phyloP scores from a whole-genome alignment of 23 red algal genomes.

The Cyanidiococcus yangmingshanensis region DNA sequence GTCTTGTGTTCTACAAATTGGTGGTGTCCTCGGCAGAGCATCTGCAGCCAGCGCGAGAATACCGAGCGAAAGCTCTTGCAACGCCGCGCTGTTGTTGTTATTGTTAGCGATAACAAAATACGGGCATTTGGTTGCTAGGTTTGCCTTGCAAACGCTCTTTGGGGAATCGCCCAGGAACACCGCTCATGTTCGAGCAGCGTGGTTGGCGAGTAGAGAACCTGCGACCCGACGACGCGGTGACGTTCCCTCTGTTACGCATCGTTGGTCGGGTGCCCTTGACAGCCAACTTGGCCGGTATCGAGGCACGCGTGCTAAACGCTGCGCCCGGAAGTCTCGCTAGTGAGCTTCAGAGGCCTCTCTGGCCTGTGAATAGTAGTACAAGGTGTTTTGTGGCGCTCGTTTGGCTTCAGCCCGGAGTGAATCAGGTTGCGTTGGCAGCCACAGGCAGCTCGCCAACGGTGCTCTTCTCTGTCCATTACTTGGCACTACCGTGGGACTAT shows the following conservation, averaged over 20 bases:
- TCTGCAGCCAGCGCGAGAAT: too few relatives aligned
- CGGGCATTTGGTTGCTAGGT: too few relatives aligned
- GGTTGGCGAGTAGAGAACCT: neutral
- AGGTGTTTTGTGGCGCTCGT: neutral
- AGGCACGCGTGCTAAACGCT: neutral
- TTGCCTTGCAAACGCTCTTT: too few relatives aligned
- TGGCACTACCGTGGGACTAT: constrained; percentile 6
- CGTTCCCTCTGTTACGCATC: neutral
- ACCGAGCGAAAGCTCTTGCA: too few relatives aligned
- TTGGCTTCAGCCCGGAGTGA: neutral
- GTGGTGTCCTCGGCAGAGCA: too few relatives aligned
- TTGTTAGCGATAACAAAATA: too few relatives aligned
- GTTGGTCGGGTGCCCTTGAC: neutral
- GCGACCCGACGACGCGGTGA: neutral
- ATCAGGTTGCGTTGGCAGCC: neutral
- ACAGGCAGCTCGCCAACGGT: neutral
- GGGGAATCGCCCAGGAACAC: too few relatives aligned
- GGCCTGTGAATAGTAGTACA: neutral
- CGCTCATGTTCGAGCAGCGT: neutral
- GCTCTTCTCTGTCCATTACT: neutral
- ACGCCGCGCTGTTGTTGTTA: too few relatives aligned
- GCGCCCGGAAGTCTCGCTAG: neutral
- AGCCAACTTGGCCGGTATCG: neutral
- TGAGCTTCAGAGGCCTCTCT: neutral
- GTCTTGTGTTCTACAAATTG: too few relatives aligned